These are phyloP conservation scores for Lichtheimia hyalospora DNA, from an alignment of 371 early-diverging fungal genomes.

Conservation along the genomic window DNA sequence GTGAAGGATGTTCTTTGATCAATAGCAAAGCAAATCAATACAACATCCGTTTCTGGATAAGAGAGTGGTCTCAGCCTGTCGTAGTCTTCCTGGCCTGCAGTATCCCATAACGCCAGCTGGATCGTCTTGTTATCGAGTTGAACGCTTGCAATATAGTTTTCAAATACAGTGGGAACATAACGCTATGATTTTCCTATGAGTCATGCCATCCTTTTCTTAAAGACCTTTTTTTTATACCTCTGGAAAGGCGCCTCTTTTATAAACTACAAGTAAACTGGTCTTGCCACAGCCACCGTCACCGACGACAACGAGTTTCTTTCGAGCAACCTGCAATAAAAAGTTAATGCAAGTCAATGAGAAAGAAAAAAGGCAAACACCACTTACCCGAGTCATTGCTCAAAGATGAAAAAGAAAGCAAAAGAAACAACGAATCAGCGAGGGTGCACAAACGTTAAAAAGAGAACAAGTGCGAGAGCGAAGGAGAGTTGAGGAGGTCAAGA, in stretches of 20 bases:
- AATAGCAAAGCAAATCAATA: conserved; percentile 71
- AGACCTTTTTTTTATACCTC: conserved; percentile 55
- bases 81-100: conserved; percentile 91
- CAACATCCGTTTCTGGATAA: conserved; percentile 75
- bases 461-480: background rate
- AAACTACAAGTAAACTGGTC: conserved; percentile 82
- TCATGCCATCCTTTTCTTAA: background rate
- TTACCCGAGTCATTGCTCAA: conserved; percentile 13
- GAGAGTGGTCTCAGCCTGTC: conserved; percentile 79
- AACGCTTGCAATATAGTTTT: conserved; percentile 68
- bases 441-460: conserved; percentile 9
- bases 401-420: background rate
- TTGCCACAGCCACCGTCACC: conserved; percentile 83
- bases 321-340: conserved; percentile 28
- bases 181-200: conserved; percentile 20
- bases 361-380: background rate
- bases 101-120: conserved; percentile 71
- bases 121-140: conserved; percentile 60
- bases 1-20: conserved; percentile 66
- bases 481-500: conserved; percentile 8
- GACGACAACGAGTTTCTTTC: conserved; percentile 58
- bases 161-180: conserved; percentile 79
- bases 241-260: conserved; percentile 84
- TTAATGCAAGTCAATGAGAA: background rate
- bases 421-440: background rate